These are phyloP conservation scores for Nicotiana tomentosiformis DNA, from an alignment of 257 asterid species.

Conservation along the genomic window DNA sequence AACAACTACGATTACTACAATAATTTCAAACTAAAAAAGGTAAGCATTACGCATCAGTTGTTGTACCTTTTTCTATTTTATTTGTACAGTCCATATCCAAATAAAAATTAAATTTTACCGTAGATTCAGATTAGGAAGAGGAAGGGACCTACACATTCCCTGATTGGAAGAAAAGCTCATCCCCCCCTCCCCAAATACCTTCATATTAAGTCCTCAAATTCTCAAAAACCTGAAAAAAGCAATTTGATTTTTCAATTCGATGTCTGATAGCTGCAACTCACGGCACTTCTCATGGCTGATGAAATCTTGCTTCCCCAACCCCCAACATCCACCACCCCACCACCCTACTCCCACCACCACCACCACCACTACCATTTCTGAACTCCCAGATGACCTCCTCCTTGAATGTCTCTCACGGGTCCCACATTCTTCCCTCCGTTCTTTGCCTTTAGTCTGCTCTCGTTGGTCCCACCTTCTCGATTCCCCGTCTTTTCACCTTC, in stretches of 20 bases:
- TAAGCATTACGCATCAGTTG: not conserved
- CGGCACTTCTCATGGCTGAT: constrained; percentile 83
- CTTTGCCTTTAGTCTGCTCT: constrained; percentile 73
- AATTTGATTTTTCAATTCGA: not conserved
- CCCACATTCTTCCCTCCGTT: constrained; percentile 52
- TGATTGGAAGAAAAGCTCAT: not conserved
- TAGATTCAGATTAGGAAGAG: not conserved
- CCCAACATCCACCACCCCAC: constrained; percentile 31
- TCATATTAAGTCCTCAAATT: not conserved
- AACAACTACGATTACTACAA: too few relatives aligned
- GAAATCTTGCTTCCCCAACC: constrained; percentile 82
- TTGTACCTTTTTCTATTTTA: not conserved
- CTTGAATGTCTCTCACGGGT: constrained; percentile 74
- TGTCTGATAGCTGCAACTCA: constrained; percentile 54
- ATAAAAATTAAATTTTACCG: not conserved
- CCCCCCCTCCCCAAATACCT: not conserved
- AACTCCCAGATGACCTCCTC: constrained; percentile 78
- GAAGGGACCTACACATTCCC: too few relatives aligned
- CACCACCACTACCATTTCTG: constrained; percentile 47
- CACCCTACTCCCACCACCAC: constrained; percentile 22
- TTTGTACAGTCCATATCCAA: not conserved
- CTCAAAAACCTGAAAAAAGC: not conserved
- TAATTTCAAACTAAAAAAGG: too few relatives aligned
- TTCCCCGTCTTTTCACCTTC: constrained; percentile 47
- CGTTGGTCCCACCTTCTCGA: constrained; percentile 73